Evolutionary conservation across 306 rosid genomes (phyloP), one percentile per base, ranked within the genome.

Genomic region (Styphnolobium japonicum): DNA sequence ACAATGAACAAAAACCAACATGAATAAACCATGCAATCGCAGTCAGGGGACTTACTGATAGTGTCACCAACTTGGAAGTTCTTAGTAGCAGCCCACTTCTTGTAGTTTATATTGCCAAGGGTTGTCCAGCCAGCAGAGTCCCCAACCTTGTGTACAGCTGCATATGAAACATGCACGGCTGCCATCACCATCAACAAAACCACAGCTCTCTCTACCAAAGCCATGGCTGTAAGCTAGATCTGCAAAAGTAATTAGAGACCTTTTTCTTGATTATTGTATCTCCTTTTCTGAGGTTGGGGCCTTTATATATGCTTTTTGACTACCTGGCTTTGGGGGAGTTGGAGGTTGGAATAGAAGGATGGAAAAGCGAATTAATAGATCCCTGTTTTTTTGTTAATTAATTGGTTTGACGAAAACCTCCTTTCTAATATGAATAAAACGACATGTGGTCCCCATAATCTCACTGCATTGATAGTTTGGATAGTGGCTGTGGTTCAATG

Each of bases 61-160:
- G 90, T 77, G 48, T 95, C 97, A 83, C 94, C 98, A 65, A 84
- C 58, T 61, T 81, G 75, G 85, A 95, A 91, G 78, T 81, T 88
- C 74, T 91, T 92, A 27, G 87, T 43, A 58, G 94, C 87, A 84
- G 97, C 81, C 98, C 98, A 95, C 3, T 83, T 82, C 67, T 68
- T 91, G 85, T 95, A 95, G 78, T 92, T 75, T 8, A 95, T 78
- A 25, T 78, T 74, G 48, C 89, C 94, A 33, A 86, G 70, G 42
- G 88, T 86, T 34, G 98, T 92, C 98, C 98, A 95, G 6, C 98
- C 98, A 43, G 88, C 83, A 57, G 97, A 86, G 63, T 90, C 96
- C 34, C 98, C 98, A 71, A 92, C 96, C 83, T 91, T 91, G 87
- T 91, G 75, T 3, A 90, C 89, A 42, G 88, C 89, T 11, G 86